Percentiles rank a stretch among this genome's conserved stretches.
Evolutionary conservation across 768 basidiomycete genomes (phyloP).

Genomic region (Phanerochaete carnosa): DNA sequence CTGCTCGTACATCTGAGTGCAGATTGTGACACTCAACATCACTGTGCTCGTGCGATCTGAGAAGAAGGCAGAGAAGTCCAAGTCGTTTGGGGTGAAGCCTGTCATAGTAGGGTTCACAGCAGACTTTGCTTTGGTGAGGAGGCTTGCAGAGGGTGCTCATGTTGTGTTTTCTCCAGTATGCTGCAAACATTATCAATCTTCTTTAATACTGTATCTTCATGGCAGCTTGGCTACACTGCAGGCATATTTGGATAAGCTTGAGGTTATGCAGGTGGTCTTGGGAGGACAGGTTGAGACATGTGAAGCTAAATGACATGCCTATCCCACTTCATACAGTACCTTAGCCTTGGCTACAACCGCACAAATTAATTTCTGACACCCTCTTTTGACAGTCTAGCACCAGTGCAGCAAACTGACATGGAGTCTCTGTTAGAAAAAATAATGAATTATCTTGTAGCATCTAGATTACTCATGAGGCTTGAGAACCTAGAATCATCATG

Average conservation of each 20-base stretch:
- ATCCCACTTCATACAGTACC: slow-evolving; percentile 52
- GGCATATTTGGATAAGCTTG: slow-evolving; percentile 46
- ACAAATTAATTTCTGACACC: neutral
- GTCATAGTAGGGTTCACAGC: slow-evolving; percentile 18
- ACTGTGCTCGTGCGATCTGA: slow-evolving; percentile 44
- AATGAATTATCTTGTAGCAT: no score
- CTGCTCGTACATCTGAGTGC: slow-evolving; percentile 42
- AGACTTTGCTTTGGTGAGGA: slow-evolving; percentile 34
- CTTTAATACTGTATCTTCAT: neutral
- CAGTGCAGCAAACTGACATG: neutral
- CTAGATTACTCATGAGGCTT: no score
- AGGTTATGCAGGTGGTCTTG: slow-evolving; percentile 43
- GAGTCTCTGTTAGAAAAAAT: no score
- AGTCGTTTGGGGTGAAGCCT: slow-evolving; percentile 19
- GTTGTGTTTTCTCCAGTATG: slow-evolving; percentile 23
- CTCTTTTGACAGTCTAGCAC: slow-evolving; percentile 10
- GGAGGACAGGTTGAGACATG: slow-evolving; percentile 45
- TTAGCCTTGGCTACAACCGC: neutral
- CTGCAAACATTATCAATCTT: neutral
- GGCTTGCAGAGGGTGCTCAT: slow-evolving; percentile 42
- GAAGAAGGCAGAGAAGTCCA: slow-evolving; percentile 29
- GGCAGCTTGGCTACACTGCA: slow-evolving; percentile 11
- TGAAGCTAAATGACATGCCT: slow-evolving; percentile 39
- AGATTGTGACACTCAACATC: slow-evolving; percentile 39
- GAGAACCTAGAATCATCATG: no score